phyloP scores from a whole-genome alignment of 768 basidiomycete genomes.

The Russula abietina region DNA sequence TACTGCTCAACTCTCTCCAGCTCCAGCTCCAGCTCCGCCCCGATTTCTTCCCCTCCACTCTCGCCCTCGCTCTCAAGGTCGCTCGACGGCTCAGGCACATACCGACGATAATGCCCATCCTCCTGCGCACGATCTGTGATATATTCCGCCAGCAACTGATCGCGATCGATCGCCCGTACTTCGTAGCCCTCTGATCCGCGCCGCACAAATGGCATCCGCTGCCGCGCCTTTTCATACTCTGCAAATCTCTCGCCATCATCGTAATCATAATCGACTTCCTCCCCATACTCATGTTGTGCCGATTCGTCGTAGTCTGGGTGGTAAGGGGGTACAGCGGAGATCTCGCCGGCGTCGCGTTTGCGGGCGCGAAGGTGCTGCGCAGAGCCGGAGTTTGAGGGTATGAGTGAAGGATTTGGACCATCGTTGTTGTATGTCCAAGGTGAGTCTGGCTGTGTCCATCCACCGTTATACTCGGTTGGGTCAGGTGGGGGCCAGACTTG shows the following conservation, averaged over 20 bases:
- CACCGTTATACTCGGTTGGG: constrained; percentile 38
- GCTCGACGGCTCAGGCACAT: constrained; percentile 52
- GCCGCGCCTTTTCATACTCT: constrained; percentile 21
- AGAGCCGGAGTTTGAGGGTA: constrained; percentile 40
- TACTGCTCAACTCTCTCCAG: constrained; percentile 33
- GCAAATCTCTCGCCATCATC: constrained; percentile 25
- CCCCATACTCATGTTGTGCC: not conserved
- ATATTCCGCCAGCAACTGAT: constrained; percentile 57
- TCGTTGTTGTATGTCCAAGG: constrained; percentile 88
- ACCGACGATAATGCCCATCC: constrained; percentile 58
- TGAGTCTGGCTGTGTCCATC: constrained; percentile 47
- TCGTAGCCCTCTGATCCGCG: constrained; percentile 83
- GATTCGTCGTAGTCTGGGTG: constrained; percentile 59
- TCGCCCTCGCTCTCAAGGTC: constrained; percentile 26
- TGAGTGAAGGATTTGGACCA: constrained; percentile 67
- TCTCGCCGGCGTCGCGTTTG: constrained; percentile 29
- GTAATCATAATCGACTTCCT: constrained; percentile 23
- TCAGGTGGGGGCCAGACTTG: constrained; percentile 70
- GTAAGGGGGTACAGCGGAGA: constrained; percentile 61
- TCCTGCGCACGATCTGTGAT: constrained; percentile 48
- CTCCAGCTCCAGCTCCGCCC: not conserved
- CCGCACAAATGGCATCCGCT: constrained; percentile 36
- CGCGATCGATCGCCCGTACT: constrained; percentile 53
- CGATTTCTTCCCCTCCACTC: not conserved
- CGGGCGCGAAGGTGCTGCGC: constrained; percentile 21